Conservation (phyloP, 31 red algal species). For the Endocladia muricata region DNA sequence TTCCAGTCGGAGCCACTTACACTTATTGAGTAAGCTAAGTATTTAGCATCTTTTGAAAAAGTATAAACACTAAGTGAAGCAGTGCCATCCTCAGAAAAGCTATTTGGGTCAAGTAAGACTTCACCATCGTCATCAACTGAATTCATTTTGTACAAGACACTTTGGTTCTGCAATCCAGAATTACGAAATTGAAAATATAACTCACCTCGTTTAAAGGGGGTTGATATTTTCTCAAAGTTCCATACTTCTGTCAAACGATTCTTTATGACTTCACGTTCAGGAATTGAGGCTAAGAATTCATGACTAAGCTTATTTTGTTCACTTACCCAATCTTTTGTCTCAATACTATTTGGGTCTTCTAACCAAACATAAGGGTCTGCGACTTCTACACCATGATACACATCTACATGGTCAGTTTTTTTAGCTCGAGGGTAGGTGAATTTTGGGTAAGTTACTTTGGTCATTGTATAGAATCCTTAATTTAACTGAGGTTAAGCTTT, state of each 20-base stretch:
- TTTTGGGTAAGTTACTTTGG: too few species aligned
- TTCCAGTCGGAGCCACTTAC: slow-evolving; percentile 28
- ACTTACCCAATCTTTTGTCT: slow-evolving; percentile 28
- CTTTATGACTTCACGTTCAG: not conserved
- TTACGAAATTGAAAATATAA: slow-evolving; percentile 5
- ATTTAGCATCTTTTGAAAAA: slow-evolving; percentile 11
- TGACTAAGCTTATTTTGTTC: slow-evolving; percentile 22
- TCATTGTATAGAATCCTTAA: too few species aligned
- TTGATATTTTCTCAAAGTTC: slow-evolving; percentile 21
- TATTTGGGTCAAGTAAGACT: slow-evolving; percentile 37
- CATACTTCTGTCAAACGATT: slow-evolving; percentile 4
- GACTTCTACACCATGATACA: slow-evolving; percentile 10
- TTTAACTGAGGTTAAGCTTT: too few species aligned
- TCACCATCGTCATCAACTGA: not conserved
- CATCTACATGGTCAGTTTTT: not conserved
- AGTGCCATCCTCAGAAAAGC: slow-evolving; percentile 38
- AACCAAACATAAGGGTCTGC: slow-evolving; percentile 44
- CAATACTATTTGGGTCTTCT: slow-evolving; percentile 17
- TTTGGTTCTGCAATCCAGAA: slow-evolving; percentile 27
- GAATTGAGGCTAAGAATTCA: not conserved
- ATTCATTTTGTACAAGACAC: slow-evolving; percentile 20
- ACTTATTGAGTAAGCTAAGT: slow-evolving; percentile 12
- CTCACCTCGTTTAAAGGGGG: slow-evolving; percentile 14
- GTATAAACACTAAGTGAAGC: not conserved
- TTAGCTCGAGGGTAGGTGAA: not conserved